phyloP scores from a whole-genome alignment of 768 basidiomycete genomes.

The Suillus occidentalis region DNA sequence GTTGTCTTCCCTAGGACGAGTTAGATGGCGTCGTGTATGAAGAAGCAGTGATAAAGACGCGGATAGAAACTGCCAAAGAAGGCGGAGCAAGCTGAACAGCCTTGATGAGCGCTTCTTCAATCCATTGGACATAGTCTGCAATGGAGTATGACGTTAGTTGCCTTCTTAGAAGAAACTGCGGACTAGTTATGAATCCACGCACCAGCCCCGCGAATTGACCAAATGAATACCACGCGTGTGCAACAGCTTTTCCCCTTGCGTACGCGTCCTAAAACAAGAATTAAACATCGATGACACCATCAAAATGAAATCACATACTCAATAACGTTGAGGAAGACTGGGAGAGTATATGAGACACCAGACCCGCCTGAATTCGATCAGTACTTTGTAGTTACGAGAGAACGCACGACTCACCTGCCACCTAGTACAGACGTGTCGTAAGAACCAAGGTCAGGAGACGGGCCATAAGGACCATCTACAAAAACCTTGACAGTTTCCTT shows the following conservation, averaged over 20 bases:
- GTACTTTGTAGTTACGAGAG: background rate
- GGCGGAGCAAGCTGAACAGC: conserved; percentile 32
- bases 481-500: conserved; percentile 42
- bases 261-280: conserved; percentile 20
- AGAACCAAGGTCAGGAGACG: conserved; percentile 38
- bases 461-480: conserved; percentile 62
- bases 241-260: conserved; percentile 20
- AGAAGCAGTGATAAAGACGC: conserved; percentile 41
- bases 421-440: conserved; percentile 49
- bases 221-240: conserved; percentile 49
- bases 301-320: conserved; percentile 31
- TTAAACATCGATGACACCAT: background rate
- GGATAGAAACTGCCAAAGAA: conserved; percentile 37
- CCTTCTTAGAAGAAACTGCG: background rate
- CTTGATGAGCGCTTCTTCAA: conserved; percentile 37
- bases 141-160: background rate
- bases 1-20: conserved; percentile 12
- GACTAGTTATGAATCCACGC: conserved; percentile 9
- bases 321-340: conserved; percentile 44
- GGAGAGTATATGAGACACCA: conserved; percentile 48
- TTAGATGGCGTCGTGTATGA: background rate
- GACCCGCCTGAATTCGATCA: conserved; percentile 41
- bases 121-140: conserved; percentile 45
- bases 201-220: conserved; percentile 51
- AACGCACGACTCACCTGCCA: conserved; percentile 41